These are phyloP conservation scores for Trichoderma asperelloides DNA, from an alignment of 495 filamentous ascomycete genomes.

Conservation along the genomic window DNA sequence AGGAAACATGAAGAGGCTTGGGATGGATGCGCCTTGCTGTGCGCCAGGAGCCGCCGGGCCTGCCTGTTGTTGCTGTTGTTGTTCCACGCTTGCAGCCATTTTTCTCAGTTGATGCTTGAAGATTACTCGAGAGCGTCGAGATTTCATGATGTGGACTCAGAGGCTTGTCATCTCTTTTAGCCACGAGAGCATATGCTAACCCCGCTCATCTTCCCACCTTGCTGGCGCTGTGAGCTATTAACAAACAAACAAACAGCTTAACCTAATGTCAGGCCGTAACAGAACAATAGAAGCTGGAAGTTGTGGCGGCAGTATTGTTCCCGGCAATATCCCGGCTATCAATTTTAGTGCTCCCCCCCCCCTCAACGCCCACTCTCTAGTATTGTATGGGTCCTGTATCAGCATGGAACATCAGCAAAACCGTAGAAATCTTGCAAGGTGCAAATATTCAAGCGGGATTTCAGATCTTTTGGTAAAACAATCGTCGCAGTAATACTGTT, in stretches of 20 bases:
- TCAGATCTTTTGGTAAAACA: background rate
- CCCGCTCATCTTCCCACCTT: conserved; percentile 6
- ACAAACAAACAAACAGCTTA: background rate
- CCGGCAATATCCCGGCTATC: conserved; percentile 5
- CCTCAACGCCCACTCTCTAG: background rate
- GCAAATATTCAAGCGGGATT: background rate
- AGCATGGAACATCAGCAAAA: background rate
- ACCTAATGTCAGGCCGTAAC: background rate
- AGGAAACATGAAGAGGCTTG: conserved; percentile 53
- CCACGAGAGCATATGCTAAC: background rate
- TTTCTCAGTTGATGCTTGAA: conserved; percentile 4
- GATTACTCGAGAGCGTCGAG: conserved; percentile 6
- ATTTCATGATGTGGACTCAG: conserved; percentile 2
- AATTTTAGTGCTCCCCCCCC: background rate
- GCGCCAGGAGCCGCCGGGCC: background rate
- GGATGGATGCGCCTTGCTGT: conserved; percentile 14
- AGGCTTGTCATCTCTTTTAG: background rate
- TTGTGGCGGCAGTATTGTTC: background rate
- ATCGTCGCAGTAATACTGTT: background rate
- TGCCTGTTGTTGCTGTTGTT: conserved; percentile 31
- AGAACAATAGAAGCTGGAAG: background rate
- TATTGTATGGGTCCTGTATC: no score
- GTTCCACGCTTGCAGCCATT: background rate
- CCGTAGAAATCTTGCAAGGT: background rate
- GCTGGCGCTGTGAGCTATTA: background rate